phyloP scores from a whole-genome alignment of 495 filamentous ascomycete species.

The Penicilliopsis zonata region DNA sequence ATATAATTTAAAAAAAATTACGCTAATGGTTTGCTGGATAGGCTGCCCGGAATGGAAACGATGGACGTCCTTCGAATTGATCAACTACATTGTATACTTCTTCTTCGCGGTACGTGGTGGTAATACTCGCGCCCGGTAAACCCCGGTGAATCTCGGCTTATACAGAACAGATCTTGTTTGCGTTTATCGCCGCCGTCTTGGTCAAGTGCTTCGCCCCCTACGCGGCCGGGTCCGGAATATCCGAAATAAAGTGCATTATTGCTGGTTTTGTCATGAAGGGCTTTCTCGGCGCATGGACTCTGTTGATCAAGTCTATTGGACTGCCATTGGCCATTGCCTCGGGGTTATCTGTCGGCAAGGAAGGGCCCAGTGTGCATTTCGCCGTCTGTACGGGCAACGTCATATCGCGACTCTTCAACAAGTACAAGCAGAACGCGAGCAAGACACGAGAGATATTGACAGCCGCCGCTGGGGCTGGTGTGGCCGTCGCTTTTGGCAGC shows the following conservation, averaged over 20 bases:
- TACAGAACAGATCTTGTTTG: slow-evolving; percentile 60
- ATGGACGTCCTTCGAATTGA: slow-evolving; percentile 67
- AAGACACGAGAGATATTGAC: slow-evolving; percentile 94
- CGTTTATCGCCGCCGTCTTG: slow-evolving; percentile 67
- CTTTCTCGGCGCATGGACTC: slow-evolving; percentile 84
- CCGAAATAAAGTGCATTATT: slow-evolving; percentile 99
- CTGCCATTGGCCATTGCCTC: slow-evolving; percentile 90
- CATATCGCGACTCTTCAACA: slow-evolving; percentile 83
- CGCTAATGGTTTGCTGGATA: slow-evolving; percentile 12
- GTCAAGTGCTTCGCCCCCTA: slow-evolving; percentile 95
- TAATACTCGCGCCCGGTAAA: no score
- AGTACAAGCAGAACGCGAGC: slow-evolving; percentile 85
- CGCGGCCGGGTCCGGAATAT: slow-evolving; percentile 93
- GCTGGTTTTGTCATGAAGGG: slow-evolving; percentile 99
- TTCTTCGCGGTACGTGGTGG: slow-evolving; percentile 58
- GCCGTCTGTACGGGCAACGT: slow-evolving; percentile 97
- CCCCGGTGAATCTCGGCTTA: no score
- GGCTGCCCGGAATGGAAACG: slow-evolving; percentile 82
- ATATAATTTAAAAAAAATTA: neutral
- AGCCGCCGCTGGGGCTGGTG: slow-evolving; percentile 88
- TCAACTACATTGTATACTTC: slow-evolving; percentile 87
- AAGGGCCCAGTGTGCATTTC: slow-evolving; percentile 96
- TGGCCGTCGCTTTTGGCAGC: slow-evolving; percentile 93
- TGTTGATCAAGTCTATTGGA: slow-evolving; percentile 87
- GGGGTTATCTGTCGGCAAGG: slow-evolving; percentile 90